phyloP scores from a whole-genome alignment of 2,329 filamentous ascomycete genomes.

The Davidsoniella eucalypti region DNA sequence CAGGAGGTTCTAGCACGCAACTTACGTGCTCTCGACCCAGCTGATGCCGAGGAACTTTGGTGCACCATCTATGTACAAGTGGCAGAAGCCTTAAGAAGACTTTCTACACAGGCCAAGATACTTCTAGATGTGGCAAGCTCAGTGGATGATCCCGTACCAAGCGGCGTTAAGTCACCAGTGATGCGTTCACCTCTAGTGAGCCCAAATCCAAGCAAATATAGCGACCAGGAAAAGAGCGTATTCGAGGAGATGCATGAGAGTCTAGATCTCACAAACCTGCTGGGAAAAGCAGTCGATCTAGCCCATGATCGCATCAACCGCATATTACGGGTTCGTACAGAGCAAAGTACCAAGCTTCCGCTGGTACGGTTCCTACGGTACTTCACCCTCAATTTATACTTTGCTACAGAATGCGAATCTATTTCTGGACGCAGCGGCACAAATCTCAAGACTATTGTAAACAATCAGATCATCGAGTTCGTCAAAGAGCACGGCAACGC shows the following conservation, averaged over 20 bases:
- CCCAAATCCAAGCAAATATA: conserved; percentile 25
- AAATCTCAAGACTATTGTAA: conserved; percentile 61
- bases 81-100: conserved; percentile 67
- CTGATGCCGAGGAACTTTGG: conserved; percentile 72
- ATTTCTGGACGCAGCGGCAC: conserved; percentile 65
- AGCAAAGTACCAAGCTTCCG: conserved; percentile 52
- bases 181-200: conserved; percentile 37
- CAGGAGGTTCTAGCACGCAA: conserved; percentile 84
- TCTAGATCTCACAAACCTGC: conserved; percentile 59
- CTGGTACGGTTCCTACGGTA: conserved; percentile 61
- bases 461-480: conserved; percentile 67
- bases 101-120: conserved; percentile 85
- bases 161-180: conserved; percentile 29
- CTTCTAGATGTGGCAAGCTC: conserved; percentile 85
- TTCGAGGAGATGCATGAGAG: conserved; percentile 65
- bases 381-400: conserved; percentile 66
- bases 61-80: conserved; percentile 72
- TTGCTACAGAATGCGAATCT: conserved; percentile 74
- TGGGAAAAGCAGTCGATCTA: conserved; percentile 66
- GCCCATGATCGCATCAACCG: conserved; percentile 64
- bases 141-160: conserved; percentile 24
- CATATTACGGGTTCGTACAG: conserved; percentile 58
- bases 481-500: conserved; percentile 53
- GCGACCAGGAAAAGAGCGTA: conserved; percentile 26
- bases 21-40: conserved; percentile 62